These are phyloP conservation scores for Coemansia erecta DNA, from an alignment of 192 early-diverging fungal species.

Conservation along the genomic window DNA sequence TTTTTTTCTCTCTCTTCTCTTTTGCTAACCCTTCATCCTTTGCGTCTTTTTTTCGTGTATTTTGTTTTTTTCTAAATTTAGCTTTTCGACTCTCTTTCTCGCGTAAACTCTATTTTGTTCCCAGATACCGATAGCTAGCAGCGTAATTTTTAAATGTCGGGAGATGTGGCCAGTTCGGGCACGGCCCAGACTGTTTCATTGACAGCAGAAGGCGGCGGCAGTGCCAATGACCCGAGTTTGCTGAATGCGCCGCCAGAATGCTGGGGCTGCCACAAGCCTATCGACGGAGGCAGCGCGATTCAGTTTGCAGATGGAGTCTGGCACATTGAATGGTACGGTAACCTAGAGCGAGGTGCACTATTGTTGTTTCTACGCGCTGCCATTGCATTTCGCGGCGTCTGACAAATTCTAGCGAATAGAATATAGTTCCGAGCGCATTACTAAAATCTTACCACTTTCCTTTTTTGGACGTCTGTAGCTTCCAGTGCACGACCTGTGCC, in stretches of 20 bases:
- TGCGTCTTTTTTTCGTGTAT: neutral
- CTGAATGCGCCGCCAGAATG: constrained; percentile 54
- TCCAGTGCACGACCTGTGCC: constrained; percentile 74
- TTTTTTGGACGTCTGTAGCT: constrained; percentile 42
- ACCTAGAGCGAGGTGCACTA: neutral
- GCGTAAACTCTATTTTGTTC: too few relatives aligned
- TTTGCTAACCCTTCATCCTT: too few relatives aligned
- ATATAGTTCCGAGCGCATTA: neutral
- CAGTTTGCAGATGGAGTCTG: constrained; percentile 78
- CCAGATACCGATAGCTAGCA: too few relatives aligned
- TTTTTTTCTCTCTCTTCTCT: too few relatives aligned
- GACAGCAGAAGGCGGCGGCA: constrained; percentile 20
- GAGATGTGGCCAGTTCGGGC: constrained; percentile 8
- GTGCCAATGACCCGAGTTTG: constrained; percentile 13
- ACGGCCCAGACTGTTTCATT: neutral
- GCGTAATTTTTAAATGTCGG: constrained; percentile 12
- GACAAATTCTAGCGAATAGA: too few relatives aligned
- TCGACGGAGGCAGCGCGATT: constrained; percentile 76
- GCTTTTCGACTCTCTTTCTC: neutral
- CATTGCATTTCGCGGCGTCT: too few relatives aligned
- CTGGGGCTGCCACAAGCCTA: constrained; percentile 64
- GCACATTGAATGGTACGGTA: constrained; percentile 75
- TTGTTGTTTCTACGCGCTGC: neutral
- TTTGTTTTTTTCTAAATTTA: neutral
- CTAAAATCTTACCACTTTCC: constrained; percentile 2